These are phyloP conservation scores for Neonectria coccinea DNA, from an alignment of 2,329 filamentous ascomycete species.

Conservation along the genomic window DNA sequence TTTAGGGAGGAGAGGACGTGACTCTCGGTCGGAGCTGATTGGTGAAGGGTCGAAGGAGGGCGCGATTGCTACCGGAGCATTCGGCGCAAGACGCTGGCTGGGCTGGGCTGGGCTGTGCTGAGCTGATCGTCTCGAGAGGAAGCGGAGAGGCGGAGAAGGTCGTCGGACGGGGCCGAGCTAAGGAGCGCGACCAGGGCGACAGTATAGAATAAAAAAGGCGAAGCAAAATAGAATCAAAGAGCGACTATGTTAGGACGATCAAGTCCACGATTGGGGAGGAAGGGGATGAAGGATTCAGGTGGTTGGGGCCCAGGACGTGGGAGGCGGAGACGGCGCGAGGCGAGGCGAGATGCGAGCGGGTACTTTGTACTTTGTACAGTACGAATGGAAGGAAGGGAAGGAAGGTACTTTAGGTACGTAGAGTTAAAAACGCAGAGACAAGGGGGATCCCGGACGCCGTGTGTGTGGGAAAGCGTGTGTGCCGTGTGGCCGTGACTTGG, in stretches of 20 bases:
- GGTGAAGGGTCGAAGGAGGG: slow-evolving; percentile 20
- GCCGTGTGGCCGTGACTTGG: not conserved
- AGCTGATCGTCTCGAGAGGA: slow-evolving; percentile 28
- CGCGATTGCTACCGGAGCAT: slow-evolving; percentile 48
- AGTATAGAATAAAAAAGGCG: slow-evolving; percentile 25
- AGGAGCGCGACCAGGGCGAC: slow-evolving; percentile 25
- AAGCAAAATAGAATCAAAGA: slow-evolving; percentile 38
- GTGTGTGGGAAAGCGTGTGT: slow-evolving; percentile 12
- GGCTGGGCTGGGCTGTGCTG: slow-evolving; percentile 33
- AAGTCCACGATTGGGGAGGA: slow-evolving; percentile 31
- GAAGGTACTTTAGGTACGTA: slow-evolving; percentile 27
- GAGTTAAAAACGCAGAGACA: slow-evolving; percentile 40
- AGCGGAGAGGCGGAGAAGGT: slow-evolving; percentile 26
- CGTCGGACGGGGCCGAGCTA: slow-evolving; percentile 33
- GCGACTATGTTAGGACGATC: slow-evolving; percentile 38
- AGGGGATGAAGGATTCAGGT: slow-evolving; percentile 20
- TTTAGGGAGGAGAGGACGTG: slow-evolving; percentile 21
- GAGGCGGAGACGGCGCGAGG: slow-evolving; percentile 21
- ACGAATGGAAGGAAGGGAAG: not conserved
- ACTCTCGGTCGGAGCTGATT: slow-evolving; percentile 25
- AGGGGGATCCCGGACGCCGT: slow-evolving; percentile 35
- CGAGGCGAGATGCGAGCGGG: slow-evolving; percentile 35
- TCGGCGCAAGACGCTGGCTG: slow-evolving; percentile 34
- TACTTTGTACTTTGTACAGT: slow-evolving; percentile 9
- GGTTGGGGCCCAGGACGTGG: slow-evolving; percentile 26